These are phyloP conservation scores for Pseudocercospora ulei DNA, from an alignment of 2,329 filamentous ascomycete genomes.

Conservation along the genomic window DNA sequence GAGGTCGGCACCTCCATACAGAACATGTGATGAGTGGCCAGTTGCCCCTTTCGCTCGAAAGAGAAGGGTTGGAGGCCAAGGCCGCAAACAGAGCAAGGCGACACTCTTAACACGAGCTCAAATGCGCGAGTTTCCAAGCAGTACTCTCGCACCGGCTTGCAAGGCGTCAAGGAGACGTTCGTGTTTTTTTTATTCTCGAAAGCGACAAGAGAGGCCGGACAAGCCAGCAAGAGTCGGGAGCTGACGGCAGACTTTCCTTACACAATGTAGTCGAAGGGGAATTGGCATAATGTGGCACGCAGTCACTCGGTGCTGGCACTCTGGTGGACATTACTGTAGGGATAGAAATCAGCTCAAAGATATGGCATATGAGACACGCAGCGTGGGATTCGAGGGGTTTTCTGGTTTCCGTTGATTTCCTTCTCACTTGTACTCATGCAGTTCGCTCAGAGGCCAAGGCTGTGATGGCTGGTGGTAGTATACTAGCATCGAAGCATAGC, in stretches of 20 bases:
- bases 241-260: no score
- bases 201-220: no score
- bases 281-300: neutral
- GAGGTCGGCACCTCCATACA: no score
- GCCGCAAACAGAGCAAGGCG: no score
- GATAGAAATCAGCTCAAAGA: constrained; percentile 5
- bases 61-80: no score
- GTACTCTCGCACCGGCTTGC: neutral
- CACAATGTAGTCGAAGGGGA: no score
- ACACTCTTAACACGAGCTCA: no score
- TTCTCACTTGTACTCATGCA: constrained; percentile 16
- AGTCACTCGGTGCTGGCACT: constrained; percentile 1
- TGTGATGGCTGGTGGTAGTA: no score
- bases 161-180: neutral
- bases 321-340: constrained; percentile 3
- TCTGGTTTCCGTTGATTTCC: neutral
- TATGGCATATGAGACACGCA: constrained; percentile 8
- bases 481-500: constrained; percentile 16
- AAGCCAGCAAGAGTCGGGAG: no score
- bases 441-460: no score
- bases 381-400: constrained; percentile 2
- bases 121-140: neutral
- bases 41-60: neutral
- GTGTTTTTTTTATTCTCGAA: no score
- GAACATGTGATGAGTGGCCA: neutral